Percentiles rank a stretch among this genome's conserved stretches.
phyloP scores from a whole-genome alignment of 1,284 basidiomycete species.

The Cryptococcus sp. region DNA sequence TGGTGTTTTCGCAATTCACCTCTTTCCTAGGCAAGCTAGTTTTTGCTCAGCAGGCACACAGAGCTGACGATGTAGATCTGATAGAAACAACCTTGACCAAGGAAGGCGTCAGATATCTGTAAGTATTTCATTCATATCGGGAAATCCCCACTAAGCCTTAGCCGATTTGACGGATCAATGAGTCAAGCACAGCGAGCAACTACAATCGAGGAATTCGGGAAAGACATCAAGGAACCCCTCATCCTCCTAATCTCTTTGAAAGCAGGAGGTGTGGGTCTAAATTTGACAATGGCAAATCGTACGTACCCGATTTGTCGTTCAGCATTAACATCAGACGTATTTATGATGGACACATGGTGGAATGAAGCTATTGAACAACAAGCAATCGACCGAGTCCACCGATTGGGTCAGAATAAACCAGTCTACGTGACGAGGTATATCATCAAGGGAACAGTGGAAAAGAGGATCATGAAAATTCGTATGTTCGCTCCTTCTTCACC shows the following conservation, averaged over 20 bases:
- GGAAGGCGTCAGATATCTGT: constrained; percentile 65
- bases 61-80: constrained; percentile 52
- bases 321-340: constrained; percentile 62
- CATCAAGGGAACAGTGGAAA: constrained; percentile 59
- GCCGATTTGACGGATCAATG: constrained; percentile 90
- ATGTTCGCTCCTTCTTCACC: neutral
- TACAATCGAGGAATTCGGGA: constrained; percentile 71
- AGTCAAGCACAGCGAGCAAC: constrained; percentile 74
- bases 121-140: constrained; percentile 7
- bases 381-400: constrained; percentile 59
- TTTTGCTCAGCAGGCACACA: neutral
- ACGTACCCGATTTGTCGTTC: constrained; percentile 2
- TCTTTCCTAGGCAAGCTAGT: constrained; percentile 57
- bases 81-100: constrained; percentile 72
- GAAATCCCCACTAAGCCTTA: constrained; percentile 6
- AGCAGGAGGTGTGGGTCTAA: constrained; percentile 89
- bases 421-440: constrained; percentile 91
- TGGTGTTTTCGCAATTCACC: constrained; percentile 75
- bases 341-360: constrained; percentile 98
- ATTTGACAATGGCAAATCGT: constrained; percentile 52
- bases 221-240: constrained; percentile 62
- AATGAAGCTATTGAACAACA: constrained; percentile 86
- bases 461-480: constrained; percentile 76
- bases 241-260: constrained; percentile 85
- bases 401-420: constrained; percentile 45